Percentiles rank a stretch among this genome's conserved stretches.
These are phyloP conservation scores for Arthrinium puccinioides DNA, from an alignment of 2,329 filamentous ascomycete species.

Conservation along the genomic window DNA sequence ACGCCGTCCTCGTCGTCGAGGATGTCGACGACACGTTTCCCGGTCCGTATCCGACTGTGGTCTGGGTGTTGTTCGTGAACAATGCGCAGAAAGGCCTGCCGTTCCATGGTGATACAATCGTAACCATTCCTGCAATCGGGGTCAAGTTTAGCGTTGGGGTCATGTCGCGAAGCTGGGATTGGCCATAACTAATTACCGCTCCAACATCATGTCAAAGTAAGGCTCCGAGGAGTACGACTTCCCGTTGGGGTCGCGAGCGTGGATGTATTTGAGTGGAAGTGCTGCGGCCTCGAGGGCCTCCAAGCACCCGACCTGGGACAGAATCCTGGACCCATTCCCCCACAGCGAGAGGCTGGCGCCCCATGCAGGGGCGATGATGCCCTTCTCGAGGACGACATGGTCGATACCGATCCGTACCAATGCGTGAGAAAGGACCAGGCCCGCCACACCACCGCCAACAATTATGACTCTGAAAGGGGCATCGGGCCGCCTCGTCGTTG, in stretches of 20 bases:
- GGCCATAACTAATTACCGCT: too few species aligned
- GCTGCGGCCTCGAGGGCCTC: conserved; percentile 1
- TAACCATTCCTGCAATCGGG: not conserved
- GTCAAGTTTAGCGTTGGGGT: too few species aligned
- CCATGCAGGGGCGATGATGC: conserved; percentile 3
- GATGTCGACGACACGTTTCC: conserved; percentile 2
- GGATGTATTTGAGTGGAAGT: too few species aligned
- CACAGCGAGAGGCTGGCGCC: conserved; percentile 9
- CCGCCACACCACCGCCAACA: conserved; percentile 8
- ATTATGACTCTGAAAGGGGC: conserved; percentile 9
- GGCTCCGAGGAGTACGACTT: too few species aligned
- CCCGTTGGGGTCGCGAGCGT: too few species aligned
- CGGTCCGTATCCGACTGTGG: conserved; percentile 2
- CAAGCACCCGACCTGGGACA: conserved; percentile 7
- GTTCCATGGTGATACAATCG: not conserved
- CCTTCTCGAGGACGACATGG: conserved; percentile 8
- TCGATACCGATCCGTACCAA: conserved; percentile 10
- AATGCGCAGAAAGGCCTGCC: not conserved
- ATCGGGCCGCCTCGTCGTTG: too few species aligned
- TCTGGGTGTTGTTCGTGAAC: conserved; percentile 3
- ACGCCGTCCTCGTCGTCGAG: not conserved
- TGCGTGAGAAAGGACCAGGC: conserved; percentile 6
- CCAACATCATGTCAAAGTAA: too few species aligned
- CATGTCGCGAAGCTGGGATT: too few species aligned
- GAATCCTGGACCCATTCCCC: conserved; percentile 6